phyloP scores from a whole-genome alignment of 106 monocot genomes.

The Dendrobium catenatum region DNA sequence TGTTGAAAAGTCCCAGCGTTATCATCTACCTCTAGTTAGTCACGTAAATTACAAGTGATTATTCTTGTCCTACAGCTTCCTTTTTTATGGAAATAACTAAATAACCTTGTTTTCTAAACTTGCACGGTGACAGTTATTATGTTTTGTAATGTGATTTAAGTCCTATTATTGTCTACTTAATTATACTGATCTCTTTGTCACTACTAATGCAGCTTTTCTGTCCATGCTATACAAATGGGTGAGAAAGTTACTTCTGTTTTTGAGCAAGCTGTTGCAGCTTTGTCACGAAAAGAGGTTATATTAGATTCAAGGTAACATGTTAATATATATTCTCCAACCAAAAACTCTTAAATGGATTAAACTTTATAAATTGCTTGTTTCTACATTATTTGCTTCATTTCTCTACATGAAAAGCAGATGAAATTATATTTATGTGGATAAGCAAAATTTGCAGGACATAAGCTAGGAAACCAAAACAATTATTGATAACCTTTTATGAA shows the following conservation, averaged over 20 bases:
- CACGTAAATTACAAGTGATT: constrained; percentile 86
- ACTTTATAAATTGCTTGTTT: not conserved
- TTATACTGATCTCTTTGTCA: not conserved
- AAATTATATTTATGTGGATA: not conserved
- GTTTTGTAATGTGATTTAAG: not conserved
- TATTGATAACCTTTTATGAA: too few species aligned
- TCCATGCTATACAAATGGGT: constrained; percentile 87
- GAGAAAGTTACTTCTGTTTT: constrained; percentile 84
- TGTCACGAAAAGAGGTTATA: constrained; percentile 70
- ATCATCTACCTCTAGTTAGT: constrained; percentile 89
- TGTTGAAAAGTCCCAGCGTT: constrained; percentile 48
- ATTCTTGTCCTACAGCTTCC: not conserved
- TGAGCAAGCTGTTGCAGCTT: constrained; percentile 71
- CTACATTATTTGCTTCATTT: not conserved
- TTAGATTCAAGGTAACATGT: constrained; percentile 55
- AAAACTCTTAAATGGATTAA: not conserved
- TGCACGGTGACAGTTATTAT: not conserved
- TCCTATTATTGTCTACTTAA: not conserved
- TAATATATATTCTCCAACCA: not conserved
- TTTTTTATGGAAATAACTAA: not conserved
- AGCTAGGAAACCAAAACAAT: too few species aligned
- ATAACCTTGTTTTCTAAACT: not conserved
- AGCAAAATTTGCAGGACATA: too few species aligned
- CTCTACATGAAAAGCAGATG: not conserved
- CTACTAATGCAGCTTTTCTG: constrained; percentile 76